Evolutionary conservation across 352 stramenopile species (phyloP).

Genomic region (Phytophthora megakarya): DNA sequence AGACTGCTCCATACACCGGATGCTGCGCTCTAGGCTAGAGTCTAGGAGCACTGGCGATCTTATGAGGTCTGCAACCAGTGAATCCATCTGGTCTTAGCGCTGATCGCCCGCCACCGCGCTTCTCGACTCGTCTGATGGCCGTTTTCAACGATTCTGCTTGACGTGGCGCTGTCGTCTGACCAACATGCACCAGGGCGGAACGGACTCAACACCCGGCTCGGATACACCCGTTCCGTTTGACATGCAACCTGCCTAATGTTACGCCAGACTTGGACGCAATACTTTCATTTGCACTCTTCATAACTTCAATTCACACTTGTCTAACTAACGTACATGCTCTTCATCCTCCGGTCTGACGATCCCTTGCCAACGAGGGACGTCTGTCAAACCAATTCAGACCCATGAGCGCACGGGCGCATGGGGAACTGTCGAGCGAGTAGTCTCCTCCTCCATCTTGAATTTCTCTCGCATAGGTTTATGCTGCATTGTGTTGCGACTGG

Average conservation of each 20-base stretch:
- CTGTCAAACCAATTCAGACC: slow-evolving; percentile 21
- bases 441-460: slow-evolving; percentile 34
- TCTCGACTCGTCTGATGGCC: slow-evolving; percentile 19
- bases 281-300: slow-evolving; percentile 28
- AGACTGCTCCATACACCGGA: slow-evolving; percentile 8
- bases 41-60: slow-evolving; percentile 5
- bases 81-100: slow-evolving; percentile 31
- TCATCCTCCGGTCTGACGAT: background rate
- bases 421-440: slow-evolving; percentile 21
- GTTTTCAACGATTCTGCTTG: slow-evolving; percentile 21
- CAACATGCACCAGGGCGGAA: slow-evolving; percentile 15
- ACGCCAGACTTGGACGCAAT: slow-evolving; percentile 11
- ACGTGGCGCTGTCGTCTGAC: slow-evolving; percentile 15
- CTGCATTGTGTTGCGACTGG: too few species aligned
- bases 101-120: slow-evolving; percentile 22
- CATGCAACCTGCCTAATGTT: background rate
- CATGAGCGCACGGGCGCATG: slow-evolving; percentile 9
- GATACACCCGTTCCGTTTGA: slow-evolving; percentile 15
- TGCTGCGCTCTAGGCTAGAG: slow-evolving; percentile 9
- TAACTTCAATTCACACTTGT: slow-evolving; percentile 31
- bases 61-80: slow-evolving; percentile 11
- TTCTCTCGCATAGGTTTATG: too few species aligned
- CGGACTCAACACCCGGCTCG: slow-evolving; percentile 11
- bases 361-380: slow-evolving; percentile 14
- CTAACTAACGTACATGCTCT: slow-evolving; percentile 25